Evolutionary conservation across 2,329 filamentous ascomycete species (phyloP), one percentile per base, ranked within the genome.

Genomic region (Claviceps quebecensis): DNA sequence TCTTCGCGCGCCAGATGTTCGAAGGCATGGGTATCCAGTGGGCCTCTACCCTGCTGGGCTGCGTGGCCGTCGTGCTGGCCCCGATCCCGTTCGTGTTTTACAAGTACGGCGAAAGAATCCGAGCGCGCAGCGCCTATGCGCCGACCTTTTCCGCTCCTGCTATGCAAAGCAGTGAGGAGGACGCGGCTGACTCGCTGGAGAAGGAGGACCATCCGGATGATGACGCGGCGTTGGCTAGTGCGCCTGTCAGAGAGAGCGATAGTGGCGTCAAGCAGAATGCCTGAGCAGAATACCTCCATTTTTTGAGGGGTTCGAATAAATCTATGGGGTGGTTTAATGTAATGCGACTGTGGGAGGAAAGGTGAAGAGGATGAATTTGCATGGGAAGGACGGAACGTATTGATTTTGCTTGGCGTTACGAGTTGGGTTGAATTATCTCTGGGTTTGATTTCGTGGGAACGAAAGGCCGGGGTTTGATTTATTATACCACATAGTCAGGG

Each of bases 1-100:
- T 93, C 1, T 93, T 93, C 63, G 80, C 84, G 0, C 75, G 72
- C 2, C 81, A 87, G 60, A 87, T 84, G 78, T 84, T 83, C 56
- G 66, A 76, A 11, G 76, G 75, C 45, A 68, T 84, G 64, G 77
- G 77, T 43, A 80, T 84, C 50, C 64, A 83, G 57, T 84, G 74
- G 71, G 78, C 80, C 0, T 69, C 76, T 6, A 83, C 80, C 1
- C 65, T 84, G 11, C 71, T 84, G 3, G 80, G 80, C 49, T 80
- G 74, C 56, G 70, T 86, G 2, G 81, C 80, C 4, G 65, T 70
- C 5, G 64, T 68, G 0, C 67, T 84, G 14, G 71, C 80, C 0
- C 81, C 81, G 0, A 83, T 84, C 48, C 81, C 81, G 13, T 70
- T 83, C 48, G 61, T 78, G 55, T 84, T 84, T 60, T 80, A 76